Evolutionary conservation across 495 filamentous ascomycete genomes (phyloP).

Genomic region (Tuber indicum): DNA sequence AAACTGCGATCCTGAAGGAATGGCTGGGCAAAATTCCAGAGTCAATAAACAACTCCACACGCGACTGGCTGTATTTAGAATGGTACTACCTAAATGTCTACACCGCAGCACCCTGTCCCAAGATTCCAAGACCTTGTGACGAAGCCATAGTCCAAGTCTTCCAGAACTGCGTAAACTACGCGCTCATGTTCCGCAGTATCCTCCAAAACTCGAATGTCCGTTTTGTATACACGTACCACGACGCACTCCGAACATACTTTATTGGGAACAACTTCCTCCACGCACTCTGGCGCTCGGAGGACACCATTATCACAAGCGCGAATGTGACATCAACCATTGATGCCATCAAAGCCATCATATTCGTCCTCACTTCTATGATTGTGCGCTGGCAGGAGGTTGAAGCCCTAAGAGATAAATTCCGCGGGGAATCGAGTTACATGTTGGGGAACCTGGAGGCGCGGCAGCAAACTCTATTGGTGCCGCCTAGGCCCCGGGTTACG

Average conservation of each 20-base stretch:
- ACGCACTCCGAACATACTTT: constrained; percentile 64
- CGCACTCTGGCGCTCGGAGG: constrained; percentile 54
- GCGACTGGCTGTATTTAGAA: constrained; percentile 70
- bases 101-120: constrained; percentile 66
- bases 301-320: constrained; percentile 43
- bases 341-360: constrained; percentile 37
- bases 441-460: constrained; percentile 24
- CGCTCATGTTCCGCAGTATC: constrained; percentile 55
- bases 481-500: not conserved
- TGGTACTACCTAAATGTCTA: constrained; percentile 77
- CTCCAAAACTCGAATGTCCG: constrained; percentile 47
- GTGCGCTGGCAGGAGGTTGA: constrained; percentile 41
- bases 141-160: constrained; percentile 72
- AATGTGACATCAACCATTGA: constrained; percentile 32
- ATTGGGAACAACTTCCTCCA: constrained; percentile 64
- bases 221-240: constrained; percentile 62
- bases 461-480: constrained; percentile 14
- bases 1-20: constrained; percentile 57
- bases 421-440: constrained; percentile 33
- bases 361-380: constrained; percentile 40
- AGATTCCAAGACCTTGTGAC: constrained; percentile 56
- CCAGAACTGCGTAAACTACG: constrained; percentile 70
- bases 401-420: constrained; percentile 40
- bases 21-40: constrained; percentile 61
- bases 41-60: constrained; percentile 53